Evolutionary conservation across 345 rosid genomes (phyloP).

Genomic region (Excoecaria cochinchinensis): DNA sequence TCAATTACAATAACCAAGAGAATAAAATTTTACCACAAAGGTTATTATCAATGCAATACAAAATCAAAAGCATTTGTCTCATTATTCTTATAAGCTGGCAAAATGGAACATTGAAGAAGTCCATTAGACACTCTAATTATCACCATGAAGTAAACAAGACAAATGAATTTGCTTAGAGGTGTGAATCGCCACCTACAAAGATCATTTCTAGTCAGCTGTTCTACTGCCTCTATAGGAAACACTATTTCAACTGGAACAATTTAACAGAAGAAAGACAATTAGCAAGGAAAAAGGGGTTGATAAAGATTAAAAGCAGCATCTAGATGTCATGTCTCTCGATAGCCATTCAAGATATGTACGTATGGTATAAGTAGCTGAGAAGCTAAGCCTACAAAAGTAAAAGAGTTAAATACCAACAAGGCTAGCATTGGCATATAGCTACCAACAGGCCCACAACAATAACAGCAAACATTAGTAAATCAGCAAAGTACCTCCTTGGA

Average conservation of each 20-base stretch:
- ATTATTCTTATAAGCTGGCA: not conserved
- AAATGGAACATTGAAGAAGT: not conserved
- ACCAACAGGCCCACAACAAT: not conserved
- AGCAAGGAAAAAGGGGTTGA: not conserved
- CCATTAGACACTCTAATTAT: not conserved
- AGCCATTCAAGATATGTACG: not conserved
- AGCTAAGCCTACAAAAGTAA: not conserved
- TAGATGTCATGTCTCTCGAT: not conserved
- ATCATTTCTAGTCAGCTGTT: not conserved
- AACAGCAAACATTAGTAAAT: not conserved
- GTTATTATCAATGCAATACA: not conserved
- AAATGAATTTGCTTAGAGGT: conserved; percentile 3
- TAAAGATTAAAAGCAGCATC: not conserved
- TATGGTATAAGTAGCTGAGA: not conserved
- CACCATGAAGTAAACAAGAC: not conserved
- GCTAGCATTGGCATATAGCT: not conserved
- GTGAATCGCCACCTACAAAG: not conserved
- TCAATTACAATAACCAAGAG: not conserved
- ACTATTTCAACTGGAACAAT: not conserved
- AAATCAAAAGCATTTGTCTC: not conserved
- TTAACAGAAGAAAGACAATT: not conserved
- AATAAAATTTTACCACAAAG: not conserved
- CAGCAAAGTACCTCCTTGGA: conserved; percentile 48
- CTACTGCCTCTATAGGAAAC: not conserved
- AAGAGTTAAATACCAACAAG: not conserved